A percentile compares a stretch with the other conserved stretches of the same genome.
Conservation (phyloP, 768 basidiomycete genomes). For the Mycena latifolia region DNA sequence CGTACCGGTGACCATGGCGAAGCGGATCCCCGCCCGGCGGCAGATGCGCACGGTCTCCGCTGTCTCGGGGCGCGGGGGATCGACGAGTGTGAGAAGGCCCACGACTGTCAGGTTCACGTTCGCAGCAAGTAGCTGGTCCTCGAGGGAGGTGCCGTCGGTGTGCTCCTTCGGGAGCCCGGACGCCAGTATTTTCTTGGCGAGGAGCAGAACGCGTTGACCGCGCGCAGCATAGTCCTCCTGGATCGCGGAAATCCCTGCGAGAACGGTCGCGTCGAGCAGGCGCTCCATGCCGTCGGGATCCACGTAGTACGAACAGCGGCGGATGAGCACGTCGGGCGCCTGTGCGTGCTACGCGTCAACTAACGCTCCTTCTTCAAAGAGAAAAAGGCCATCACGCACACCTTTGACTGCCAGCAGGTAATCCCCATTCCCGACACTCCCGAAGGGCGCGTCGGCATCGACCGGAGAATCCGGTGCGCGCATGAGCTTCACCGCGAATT, state of each 20-base stretch:
- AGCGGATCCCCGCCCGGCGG: conserved; percentile 69
- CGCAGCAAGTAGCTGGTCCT: conserved; percentile 56
- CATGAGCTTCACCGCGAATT: conserved; percentile 63
- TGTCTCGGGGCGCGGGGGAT: conserved; percentile 70
- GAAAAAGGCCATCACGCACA: conserved; percentile 34
- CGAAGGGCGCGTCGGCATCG: background rate
- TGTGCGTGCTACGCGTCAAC: background rate
- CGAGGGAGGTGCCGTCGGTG: conserved; percentile 51
- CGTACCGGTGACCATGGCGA: conserved; percentile 73
- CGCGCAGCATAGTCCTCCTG: conserved; percentile 64
- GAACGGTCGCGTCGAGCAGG: conserved; percentile 45
- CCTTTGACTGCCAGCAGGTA: conserved; percentile 58
- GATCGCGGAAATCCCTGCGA: conserved; percentile 45
- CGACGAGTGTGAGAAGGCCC: conserved; percentile 71
- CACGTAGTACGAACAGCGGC: conserved; percentile 54
- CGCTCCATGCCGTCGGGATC: conserved; percentile 51
- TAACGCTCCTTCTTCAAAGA: conserved; percentile 36
- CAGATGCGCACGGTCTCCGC: conserved; percentile 63
- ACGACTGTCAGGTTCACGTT: conserved; percentile 63
- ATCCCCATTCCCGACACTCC: conserved; percentile 36
- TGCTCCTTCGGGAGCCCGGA: conserved; percentile 47
- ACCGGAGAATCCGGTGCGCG: background rate
- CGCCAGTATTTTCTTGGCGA: conserved; percentile 60
- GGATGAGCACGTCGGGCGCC: conserved; percentile 65
- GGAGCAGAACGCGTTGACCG: conserved; percentile 73